Evolutionary conservation across 352 stramenopile genomes (phyloP).

Genomic region (Plasmopara viticola): DNA sequence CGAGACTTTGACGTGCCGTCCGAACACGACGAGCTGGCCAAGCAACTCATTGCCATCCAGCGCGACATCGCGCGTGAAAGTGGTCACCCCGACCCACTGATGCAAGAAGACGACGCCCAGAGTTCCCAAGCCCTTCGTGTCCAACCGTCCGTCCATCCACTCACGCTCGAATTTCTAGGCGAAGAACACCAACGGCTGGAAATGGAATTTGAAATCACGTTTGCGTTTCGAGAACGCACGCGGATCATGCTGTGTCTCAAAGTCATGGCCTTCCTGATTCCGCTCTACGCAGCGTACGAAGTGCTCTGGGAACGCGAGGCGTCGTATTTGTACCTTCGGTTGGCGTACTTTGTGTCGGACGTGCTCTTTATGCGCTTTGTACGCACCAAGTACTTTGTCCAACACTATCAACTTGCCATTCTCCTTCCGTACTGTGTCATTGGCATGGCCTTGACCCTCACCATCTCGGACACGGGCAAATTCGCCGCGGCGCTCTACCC

Average conservation of each 20-base stretch:
- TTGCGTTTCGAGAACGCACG: slow-evolving; percentile 56
- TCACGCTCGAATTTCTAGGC: slow-evolving; percentile 82
- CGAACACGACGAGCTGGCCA: slow-evolving; percentile 74
- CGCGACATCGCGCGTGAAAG: slow-evolving; percentile 70
- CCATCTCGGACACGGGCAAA: slow-evolving; percentile 78
- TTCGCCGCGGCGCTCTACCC: slow-evolving; percentile 78
- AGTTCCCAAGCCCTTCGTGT: slow-evolving; percentile 54
- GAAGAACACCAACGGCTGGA: slow-evolving; percentile 76
- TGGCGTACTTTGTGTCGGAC: slow-evolving; percentile 63
- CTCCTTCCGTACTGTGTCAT: slow-evolving; percentile 60
- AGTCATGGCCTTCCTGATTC: slow-evolving; percentile 63
- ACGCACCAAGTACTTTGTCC: slow-evolving; percentile 59
- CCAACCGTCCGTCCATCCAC: slow-evolving; percentile 61
- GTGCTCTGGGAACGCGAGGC: slow-evolving; percentile 52
- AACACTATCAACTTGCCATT: slow-evolving; percentile 71
- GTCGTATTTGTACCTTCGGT: slow-evolving; percentile 58
- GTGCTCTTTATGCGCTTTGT: slow-evolving; percentile 66
- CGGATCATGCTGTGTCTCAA: slow-evolving; percentile 70
- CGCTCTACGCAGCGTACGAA: slow-evolving; percentile 67
- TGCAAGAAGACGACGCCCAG: slow-evolving; percentile 61
- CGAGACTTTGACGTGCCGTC: slow-evolving; percentile 70
- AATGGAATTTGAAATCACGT: slow-evolving; percentile 65
- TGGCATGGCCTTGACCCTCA: slow-evolving; percentile 73
- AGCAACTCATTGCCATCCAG: slow-evolving; percentile 62
- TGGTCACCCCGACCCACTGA: slow-evolving; percentile 52